Evolutionary conservation across 768 basidiomycete genomes (phyloP).

Genomic region (Coprinopsis sp.): DNA sequence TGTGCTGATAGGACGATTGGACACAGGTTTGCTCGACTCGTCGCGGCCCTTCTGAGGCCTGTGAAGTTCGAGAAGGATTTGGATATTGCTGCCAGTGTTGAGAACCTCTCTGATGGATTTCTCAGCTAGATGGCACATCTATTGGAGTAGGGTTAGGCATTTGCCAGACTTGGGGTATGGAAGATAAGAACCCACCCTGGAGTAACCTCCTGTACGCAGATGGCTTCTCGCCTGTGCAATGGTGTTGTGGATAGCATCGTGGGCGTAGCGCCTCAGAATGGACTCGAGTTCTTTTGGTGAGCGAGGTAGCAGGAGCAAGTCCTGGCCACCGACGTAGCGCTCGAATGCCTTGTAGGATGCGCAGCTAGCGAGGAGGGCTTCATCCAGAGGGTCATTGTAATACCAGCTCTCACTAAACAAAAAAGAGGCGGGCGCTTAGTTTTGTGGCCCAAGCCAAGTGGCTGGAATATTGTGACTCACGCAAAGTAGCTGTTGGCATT

Average conservation of each 20-base stretch:
- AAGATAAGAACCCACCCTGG: slow-evolving; percentile 32
- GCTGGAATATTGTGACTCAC: no score
- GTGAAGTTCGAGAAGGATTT: slow-evolving; percentile 64
- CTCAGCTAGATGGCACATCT: slow-evolving; percentile 71
- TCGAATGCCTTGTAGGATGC: slow-evolving; percentile 80
- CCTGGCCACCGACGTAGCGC: slow-evolving; percentile 65
- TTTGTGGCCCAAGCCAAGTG: no score
- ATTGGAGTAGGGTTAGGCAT: slow-evolving; percentile 3
- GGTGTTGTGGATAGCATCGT: slow-evolving; percentile 78
- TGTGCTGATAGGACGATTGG: neutral
- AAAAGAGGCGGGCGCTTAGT: slow-evolving; percentile 15
- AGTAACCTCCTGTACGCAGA: slow-evolving; percentile 51
- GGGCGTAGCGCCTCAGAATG: slow-evolving; percentile 73
- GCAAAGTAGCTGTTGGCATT: slow-evolving; percentile 62
- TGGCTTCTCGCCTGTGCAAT: slow-evolving; percentile 65
- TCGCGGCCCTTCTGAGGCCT: slow-evolving; percentile 25
- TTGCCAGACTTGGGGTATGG: neutral
- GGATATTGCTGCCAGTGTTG: slow-evolving; percentile 61
- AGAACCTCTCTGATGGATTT: slow-evolving; percentile 67
- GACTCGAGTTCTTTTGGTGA: slow-evolving; percentile 64
- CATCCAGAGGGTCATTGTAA: slow-evolving; percentile 61
- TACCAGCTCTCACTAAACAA: slow-evolving; percentile 57
- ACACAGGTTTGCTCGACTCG: slow-evolving; percentile 14
- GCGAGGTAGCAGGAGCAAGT: slow-evolving; percentile 67
- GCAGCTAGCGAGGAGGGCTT: slow-evolving; percentile 69